Evolutionary conservation across 2,329 filamentous ascomycete genomes (phyloP).

Genomic region (Geosmithia putterillii): DNA sequence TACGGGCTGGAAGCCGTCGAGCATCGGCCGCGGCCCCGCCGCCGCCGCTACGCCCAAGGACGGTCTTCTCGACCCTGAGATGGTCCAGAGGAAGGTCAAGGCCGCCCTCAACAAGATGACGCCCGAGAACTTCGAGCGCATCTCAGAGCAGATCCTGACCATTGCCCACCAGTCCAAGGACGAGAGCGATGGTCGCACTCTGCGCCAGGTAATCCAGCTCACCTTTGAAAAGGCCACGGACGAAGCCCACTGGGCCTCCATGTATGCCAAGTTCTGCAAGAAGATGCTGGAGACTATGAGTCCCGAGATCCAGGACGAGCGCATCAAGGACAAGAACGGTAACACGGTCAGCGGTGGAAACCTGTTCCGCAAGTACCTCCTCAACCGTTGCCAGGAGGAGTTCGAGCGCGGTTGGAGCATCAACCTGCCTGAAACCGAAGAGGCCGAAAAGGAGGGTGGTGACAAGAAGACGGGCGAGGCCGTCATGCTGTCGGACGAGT

Average conservation of each 20-base stretch:
- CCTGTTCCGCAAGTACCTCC: slow-evolving; percentile 94
- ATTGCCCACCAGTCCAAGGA: slow-evolving; percentile 95
- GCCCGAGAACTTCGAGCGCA: slow-evolving; percentile 95
- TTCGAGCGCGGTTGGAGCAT: slow-evolving; percentile 95
- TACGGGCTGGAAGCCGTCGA: slow-evolving; percentile 85
- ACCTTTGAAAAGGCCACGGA: slow-evolving; percentile 99
- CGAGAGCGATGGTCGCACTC: slow-evolving; percentile 83
- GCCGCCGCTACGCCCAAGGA: slow-evolving; percentile 23
- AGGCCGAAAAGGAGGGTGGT: slow-evolving; percentile 17
- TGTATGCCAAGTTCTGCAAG: slow-evolving; percentile 98
- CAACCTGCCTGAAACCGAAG: slow-evolving; percentile 56
- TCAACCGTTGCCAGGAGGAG: slow-evolving; percentile 97
- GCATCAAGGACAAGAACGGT: slow-evolving; percentile 80
- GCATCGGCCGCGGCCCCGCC: slow-evolving; percentile 36
- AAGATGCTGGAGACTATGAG: slow-evolving; percentile 95
- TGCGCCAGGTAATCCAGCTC: slow-evolving; percentile 96
- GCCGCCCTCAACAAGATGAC: slow-evolving; percentile 99
- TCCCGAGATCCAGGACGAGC: slow-evolving; percentile 87
- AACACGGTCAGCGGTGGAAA: slow-evolving; percentile 84
- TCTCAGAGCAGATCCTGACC: slow-evolving; percentile 80
- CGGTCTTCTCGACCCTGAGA: slow-evolving; percentile 67
- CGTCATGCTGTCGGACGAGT: slow-evolving; percentile 85
- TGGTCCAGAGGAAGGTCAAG: slow-evolving; percentile 99
- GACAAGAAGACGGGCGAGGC: slow-evolving; percentile 53
- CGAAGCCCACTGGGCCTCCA: slow-evolving; percentile 94